These are phyloP conservation scores for Ganoderma resinaceum DNA, from an alignment of 1,284 basidiomycete genomes.

Conservation along the genomic window DNA sequence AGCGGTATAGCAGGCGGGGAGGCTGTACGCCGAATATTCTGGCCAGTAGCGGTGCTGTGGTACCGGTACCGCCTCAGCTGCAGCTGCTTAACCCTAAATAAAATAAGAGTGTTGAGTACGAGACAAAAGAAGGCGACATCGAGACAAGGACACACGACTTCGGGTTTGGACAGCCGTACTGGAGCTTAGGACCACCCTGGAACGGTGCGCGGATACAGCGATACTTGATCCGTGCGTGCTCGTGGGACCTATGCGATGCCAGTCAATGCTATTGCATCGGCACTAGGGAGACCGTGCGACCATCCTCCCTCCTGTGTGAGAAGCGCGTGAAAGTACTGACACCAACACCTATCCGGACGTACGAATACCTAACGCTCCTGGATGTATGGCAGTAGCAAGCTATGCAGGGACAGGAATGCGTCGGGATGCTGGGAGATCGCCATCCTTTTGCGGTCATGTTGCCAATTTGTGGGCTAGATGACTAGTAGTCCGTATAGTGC, in stretches of 20 bases:
- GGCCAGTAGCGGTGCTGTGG: background rate
- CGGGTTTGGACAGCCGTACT: background rate
- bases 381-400: background rate
- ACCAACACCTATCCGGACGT: background rate
- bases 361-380: background rate
- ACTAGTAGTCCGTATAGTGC: background rate
- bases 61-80: background rate
- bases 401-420: constrained; percentile 5
- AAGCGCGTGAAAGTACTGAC: background rate
- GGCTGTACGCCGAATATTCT: background rate
- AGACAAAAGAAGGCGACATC: background rate
- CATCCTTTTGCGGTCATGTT: background rate
- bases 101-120: background rate
- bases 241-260: background rate
- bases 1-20: background rate
- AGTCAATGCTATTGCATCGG: background rate
- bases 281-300: background rate
- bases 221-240: background rate
- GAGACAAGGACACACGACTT: constrained; percentile 5
- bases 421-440: background rate
- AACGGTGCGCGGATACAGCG: background rate
- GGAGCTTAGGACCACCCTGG: background rate
- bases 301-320: background rate
- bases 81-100: background rate
- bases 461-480: background rate